Base-by-base conservation (phyloP, 768 basidiomycete genomes). In the Agrocybe chaxingu region DNA sequence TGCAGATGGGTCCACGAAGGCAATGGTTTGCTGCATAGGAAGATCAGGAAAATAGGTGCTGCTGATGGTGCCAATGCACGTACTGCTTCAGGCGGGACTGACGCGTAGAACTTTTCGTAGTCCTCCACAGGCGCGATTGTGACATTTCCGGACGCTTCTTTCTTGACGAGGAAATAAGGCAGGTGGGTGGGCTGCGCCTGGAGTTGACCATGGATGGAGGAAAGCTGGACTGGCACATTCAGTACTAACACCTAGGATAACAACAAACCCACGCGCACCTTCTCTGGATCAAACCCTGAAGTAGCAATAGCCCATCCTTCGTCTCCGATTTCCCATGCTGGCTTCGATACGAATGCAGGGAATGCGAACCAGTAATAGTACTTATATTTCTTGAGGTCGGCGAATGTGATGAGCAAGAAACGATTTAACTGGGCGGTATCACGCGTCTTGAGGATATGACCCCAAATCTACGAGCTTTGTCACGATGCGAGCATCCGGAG, bases 321-420 rank as follows among this genome's bases (percentile, higher is more conserved):
- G 5, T 75, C 78, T 32, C 73, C 71, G 57, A 90, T 85, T 72
- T 91, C 86, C 95, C 95, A 98, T 4, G 87, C 82, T 6, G 97
- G 94, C 57, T 91, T 92, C 16, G 89, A 75, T 0, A 87, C 85
- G 56, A 98, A 85, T 0, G 95, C 92, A 2, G 97, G 96, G 66
- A 98, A 97, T 0, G 90, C 89, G 62, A 98, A 98, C 97, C 96
- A 99, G 69, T 98, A 98, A 62, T 87, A 94, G 65, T 93, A 98
- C 57, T 87, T 88, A 75, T 97, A 98, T 67, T 95, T 98, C 78
- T 98, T 99, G 58, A 99, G 84, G 68, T 99, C 97, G 0, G 97
- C 92, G 59, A 85, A 98, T 0, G 94, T 93, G 59, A 99, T 88
- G 45, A 97, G 74, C 16, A 98, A 75, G 71, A 98, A 98, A 3